Base-by-base conservation (phyloP, 805 yeast species). In the Candida coleopterorum region DNA sequence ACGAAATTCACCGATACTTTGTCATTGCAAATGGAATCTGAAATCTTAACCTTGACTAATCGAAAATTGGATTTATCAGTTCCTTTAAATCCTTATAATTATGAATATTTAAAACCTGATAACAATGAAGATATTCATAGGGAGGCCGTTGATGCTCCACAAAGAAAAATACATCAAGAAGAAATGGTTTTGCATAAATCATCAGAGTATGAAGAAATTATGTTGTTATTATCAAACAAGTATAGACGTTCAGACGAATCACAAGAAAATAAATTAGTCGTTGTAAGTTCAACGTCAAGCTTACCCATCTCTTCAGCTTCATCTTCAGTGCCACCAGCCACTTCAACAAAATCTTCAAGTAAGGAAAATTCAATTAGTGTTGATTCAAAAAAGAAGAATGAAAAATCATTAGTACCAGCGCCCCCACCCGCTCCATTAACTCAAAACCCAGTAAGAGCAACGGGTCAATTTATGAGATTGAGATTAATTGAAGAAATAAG, bases 401-500 rank as follows among this genome's bases (percentile, higher is more conserved):
- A 52, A 6, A 48, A 53, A 26, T 25, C 43, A 14, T 22, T 43
- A 6, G 41, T 46, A 18, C 26, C 40, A 14, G 27, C 21, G n/a
- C 32, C 43, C 3, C 29, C 46, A 9, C 33, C 41, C 15, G 16
- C 31, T n/a, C 4, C 44, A 6, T 8, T 25, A 4, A 11, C 37
- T 17, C 38, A 34, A 22, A 37, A 29, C 18, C 53, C 39, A 18
- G 40, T 31, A 29, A 53, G 42, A 29, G 43, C 37, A 36, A 65
- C 74, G 7, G 71, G 67, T 30, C 95, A 88, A 57, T 93, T 93
- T 58, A 77, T 85, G 71, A 75, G 97, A 45, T 65, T 90, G 35
- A 72, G 95, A 44, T 87, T 89, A 50, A 83, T 90, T 41, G 97
- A 90, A 56, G 93, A 84, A 59, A 78, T 85, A 62, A 70, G 95